Conservation (phyloP, 768 basidiomycete species). For the Peribolospora kevripleyi region DNA sequence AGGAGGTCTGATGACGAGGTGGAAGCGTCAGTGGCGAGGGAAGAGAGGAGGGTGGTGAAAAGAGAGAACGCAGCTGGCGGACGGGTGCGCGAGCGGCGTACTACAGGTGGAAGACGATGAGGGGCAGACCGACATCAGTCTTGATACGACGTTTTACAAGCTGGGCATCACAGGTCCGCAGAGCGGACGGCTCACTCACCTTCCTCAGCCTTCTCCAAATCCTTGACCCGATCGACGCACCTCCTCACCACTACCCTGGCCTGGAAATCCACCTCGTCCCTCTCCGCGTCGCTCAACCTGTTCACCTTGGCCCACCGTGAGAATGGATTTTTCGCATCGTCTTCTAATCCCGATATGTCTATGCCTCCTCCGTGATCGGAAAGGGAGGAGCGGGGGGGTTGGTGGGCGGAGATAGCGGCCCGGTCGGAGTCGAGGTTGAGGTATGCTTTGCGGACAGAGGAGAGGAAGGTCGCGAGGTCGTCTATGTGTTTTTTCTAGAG, state of each 20-base stretch:
- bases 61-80: constrained; percentile 22
- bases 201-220: constrained; percentile 71
- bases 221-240: constrained; percentile 64
- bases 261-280: constrained; percentile 87
- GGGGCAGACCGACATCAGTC: not conserved
- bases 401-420: not conserved
- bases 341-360: constrained; percentile 6
- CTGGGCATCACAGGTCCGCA: not conserved
- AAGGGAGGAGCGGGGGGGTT: constrained; percentile 2
- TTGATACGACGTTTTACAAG: not conserved
- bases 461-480: constrained; percentile 27
- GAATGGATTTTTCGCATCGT: constrained; percentile 7
- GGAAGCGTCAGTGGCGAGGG: constrained; percentile 32
- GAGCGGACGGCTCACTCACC: constrained; percentile 29
- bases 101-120: not conserved
- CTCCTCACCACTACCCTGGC: constrained; percentile 60
- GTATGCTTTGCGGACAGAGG: constrained; percentile 59
- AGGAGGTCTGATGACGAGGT: constrained; percentile 41
- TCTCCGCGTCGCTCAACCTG: constrained; percentile 56
- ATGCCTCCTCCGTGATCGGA: not conserved
- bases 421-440: constrained; percentile 41
- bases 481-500: too few species aligned
- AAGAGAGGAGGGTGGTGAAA: constrained; percentile 42
- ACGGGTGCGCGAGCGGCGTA: constrained; percentile 1
- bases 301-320: constrained; percentile 17